Base-by-base conservation (phyloP, 2,329 filamentous ascomycete genomes). In the Mycosphaerelloides madeirae region DNA sequence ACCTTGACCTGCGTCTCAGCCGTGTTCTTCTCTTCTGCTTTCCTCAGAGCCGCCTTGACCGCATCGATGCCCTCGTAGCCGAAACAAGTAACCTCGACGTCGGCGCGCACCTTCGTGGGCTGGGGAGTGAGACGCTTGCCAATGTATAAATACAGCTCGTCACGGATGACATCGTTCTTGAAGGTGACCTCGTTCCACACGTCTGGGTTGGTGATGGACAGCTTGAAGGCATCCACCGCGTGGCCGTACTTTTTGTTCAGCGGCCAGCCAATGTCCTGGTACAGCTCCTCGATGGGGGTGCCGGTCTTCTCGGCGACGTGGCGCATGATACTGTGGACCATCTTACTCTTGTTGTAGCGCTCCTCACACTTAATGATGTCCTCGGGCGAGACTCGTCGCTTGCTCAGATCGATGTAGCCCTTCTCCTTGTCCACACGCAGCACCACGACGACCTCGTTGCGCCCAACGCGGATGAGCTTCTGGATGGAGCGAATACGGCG, bases 331-430 rank as follows among this genome's bases (percentile, higher is more conserved):
- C 88, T 94, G 72, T 98, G 93, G 31, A 97, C 93, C 77, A 95
- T 94, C 78, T 98, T 98, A 76, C 88, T 87, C 83, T 98, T 98
- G 81, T 98, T 98, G 79, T 96, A 98, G 60, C 93, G 83, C 76
- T 98, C 93, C 68, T 98, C 93, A 68, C 94, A 98, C 75, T 96
- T 96, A 60, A 95, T 78, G 54, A 97, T 93, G 74, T 98, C 93
- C 69, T 98, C 93, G 34, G 93, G 86, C 33, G 90, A 96, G 48
- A 98, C 93, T 75, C 93, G 85, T 66, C 93, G 90, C 78, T 98
- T 98, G 52, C 89, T 95, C 67, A 98, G 75, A 84, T 98, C 93
- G 64, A 98, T 98, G 68, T 98, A 98, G 53, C 89, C 83, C 77
- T 98, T 98, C 76, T 98, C 93, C 76, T 97, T 97, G 77, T 98